Conservation (phyloP, 768 basidiomycete genomes). For the Boletus fagicola region DNA sequence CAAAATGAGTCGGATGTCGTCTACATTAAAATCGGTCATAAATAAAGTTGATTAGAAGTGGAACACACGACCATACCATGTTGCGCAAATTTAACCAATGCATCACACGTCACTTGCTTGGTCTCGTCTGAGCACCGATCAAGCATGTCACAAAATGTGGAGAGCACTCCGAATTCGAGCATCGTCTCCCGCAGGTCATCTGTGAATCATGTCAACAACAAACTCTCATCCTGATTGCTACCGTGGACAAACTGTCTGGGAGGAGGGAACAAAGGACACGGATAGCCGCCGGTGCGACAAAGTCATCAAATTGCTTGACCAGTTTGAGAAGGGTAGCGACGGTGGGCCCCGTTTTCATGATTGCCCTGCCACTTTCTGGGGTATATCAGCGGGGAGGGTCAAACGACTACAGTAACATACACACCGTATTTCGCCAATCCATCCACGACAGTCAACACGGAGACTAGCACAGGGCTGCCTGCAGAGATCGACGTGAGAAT, state of each 20-base stretch:
- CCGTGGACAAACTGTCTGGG: constrained; percentile 17
- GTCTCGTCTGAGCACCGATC: constrained; percentile 20
- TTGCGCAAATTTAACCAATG: constrained; percentile 16
- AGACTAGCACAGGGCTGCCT: constrained; percentile 25
- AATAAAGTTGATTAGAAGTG: not conserved
- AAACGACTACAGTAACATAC: not conserved
- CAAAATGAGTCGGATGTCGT: constrained; percentile 8
- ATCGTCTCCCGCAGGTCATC: constrained; percentile 22
- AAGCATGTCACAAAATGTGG: constrained; percentile 21
- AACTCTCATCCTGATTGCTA: not conserved
- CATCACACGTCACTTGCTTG: constrained; percentile 12
- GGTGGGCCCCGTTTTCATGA: constrained; percentile 5
- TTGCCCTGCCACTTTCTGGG: constrained; percentile 5
- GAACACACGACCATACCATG: constrained; percentile 13
- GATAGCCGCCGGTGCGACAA: constrained; percentile 29
- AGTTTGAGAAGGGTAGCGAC: constrained; percentile 21
- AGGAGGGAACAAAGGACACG: constrained; percentile 26
- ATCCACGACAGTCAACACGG: constrained; percentile 21
- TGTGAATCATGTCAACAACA: constrained; percentile 7
- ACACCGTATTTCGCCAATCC: constrained; percentile 17
- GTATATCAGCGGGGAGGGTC: not conserved
- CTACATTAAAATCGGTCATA: constrained; percentile 6
- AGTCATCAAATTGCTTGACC: constrained; percentile 25
- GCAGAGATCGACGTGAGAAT: constrained; percentile 1
- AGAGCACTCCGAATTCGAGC: constrained; percentile 15